Base-by-base conservation (phyloP, 139 green algal genomes). In the Chlorella sorokiniana region DNA sequence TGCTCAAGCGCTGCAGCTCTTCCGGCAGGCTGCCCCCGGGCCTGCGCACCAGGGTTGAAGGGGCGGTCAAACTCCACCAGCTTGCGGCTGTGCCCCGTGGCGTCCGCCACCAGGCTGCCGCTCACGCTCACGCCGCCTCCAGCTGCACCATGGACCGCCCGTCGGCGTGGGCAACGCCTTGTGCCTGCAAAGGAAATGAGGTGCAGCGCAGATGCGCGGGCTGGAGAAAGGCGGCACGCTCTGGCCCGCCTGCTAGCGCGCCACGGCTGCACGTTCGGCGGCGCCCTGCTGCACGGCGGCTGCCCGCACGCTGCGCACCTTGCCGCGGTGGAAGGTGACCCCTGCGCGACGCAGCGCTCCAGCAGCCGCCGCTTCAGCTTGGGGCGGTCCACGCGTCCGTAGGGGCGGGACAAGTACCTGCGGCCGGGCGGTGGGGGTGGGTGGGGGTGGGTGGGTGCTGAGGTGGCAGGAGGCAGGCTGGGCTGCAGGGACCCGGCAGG, bases 301-400 rank as follows among this genome's bases (percentile, higher is more conserved):
- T 56, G 48, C 37, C 37, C 22, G 22, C 65, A 7, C 3, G 14
- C 65, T 61, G 42, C 68, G 25, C 73, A 81, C 75, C 75, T 81
- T 81, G 40, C 14, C 41, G 38, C 64, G 37, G 59, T 81, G n/a
- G 56, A 81, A 81, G 0, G 10, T n/a, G 38, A 81, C 75, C 9
- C 75, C 75, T 3, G 54, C 35, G 67, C 84, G 4, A 92, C 86
- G 79, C 96, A 98, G 40, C 83, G 65, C 75, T 93, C 73, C 73
- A 99, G 86, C 51, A 99, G 89, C 72, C 92, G 93, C 4, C 85
- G 86, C 83, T 99, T 99, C 29, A 99, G 87, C 84, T 93, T 95
- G 25, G 91, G 87, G 20, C 96, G 78, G 87, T 99, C 93, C 14
- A 99, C 95, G 14, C 94, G 86, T 8, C 84, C 97, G 76, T 99